Conservation (phyloP, 2,329 filamentous ascomycete genomes). For the Sclerotinia glacialis region DNA sequence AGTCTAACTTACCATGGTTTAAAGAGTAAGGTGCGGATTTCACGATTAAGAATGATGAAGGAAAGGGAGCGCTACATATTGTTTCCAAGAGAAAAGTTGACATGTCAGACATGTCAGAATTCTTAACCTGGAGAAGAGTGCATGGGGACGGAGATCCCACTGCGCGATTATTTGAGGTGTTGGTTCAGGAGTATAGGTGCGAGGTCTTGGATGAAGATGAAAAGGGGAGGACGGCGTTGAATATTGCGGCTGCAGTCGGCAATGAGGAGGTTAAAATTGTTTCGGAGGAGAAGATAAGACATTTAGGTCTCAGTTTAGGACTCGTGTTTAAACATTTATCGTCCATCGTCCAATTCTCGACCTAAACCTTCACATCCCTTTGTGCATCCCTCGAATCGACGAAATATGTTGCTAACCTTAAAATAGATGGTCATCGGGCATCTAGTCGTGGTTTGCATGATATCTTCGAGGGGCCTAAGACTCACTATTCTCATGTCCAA, state of each 20-base stretch:
- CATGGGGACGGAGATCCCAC: neutral
- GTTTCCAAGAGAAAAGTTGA: neutral
- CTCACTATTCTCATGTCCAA: no score
- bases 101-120: rapidly evolving
- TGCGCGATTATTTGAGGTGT: neutral
- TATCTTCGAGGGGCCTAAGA: no score
- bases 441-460: no score
- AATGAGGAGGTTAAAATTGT: neutral
- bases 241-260: slow-evolving; percentile 12
- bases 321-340: neutral
- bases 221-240: slow-evolving; percentile 6
- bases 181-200: neutral
- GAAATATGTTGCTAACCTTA: no score
- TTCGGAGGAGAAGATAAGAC: neutral
- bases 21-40: slow-evolving; percentile 6
- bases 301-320: neutral
- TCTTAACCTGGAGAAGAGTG: no score
- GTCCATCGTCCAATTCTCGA: no score
- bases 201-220: slow-evolving; percentile 4
- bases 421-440: no score
- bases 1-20: neutral
- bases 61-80: neutral
- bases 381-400: no score
- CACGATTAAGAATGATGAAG: neutral
- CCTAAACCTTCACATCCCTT: no score